phyloP scores from a whole-genome alignment of 2,329 filamentous ascomycete genomes.

The Raffaelea arxii region DNA sequence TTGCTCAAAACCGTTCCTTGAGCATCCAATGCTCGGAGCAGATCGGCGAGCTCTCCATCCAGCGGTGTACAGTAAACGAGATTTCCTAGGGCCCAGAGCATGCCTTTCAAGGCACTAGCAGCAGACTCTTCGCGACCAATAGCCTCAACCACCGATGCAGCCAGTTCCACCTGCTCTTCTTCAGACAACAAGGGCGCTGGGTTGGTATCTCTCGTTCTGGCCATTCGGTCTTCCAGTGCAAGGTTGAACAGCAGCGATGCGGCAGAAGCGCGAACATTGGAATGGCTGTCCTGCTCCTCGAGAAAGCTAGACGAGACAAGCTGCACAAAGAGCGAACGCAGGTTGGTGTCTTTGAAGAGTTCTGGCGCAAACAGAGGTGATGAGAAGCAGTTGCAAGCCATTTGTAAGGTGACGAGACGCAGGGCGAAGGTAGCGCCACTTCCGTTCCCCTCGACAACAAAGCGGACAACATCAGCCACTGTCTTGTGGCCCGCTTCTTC shows the following conservation, averaged over 20 bases:
- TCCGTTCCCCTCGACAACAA: slow-evolving; percentile 48
- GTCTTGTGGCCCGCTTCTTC: slow-evolving; percentile 61
- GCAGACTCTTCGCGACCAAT: slow-evolving; percentile 50
- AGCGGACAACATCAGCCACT: slow-evolving; percentile 48
- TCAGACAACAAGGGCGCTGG: slow-evolving; percentile 48
- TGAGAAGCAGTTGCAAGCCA: slow-evolving; percentile 77
- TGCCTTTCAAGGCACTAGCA: slow-evolving; percentile 63
- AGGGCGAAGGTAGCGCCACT: slow-evolving; percentile 70
- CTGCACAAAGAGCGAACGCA: slow-evolving; percentile 52
- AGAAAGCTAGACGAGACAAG: slow-evolving; percentile 71
- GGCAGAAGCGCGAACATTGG: slow-evolving; percentile 69
- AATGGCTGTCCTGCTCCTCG: slow-evolving; percentile 63
- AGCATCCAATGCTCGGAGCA: slow-evolving; percentile 72
- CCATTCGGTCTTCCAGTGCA: slow-evolving; percentile 52
- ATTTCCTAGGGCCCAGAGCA: slow-evolving; percentile 67
- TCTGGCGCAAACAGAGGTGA: slow-evolving; percentile 60
- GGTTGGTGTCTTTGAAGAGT: slow-evolving; percentile 39
- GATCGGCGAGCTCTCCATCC: slow-evolving; percentile 67
- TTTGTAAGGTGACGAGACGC: slow-evolving; percentile 72
- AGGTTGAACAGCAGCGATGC: slow-evolving; percentile 80
- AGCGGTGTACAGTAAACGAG: slow-evolving; percentile 60
- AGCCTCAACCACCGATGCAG: slow-evolving; percentile 71
- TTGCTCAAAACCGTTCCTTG: slow-evolving; percentile 52
- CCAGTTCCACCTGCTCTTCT: slow-evolving; percentile 68
- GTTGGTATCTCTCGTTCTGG: neutral